Evolutionary conservation across 164 flowering plant genomes (phyloP).

Genomic region (Platanus orientalis): DNA sequence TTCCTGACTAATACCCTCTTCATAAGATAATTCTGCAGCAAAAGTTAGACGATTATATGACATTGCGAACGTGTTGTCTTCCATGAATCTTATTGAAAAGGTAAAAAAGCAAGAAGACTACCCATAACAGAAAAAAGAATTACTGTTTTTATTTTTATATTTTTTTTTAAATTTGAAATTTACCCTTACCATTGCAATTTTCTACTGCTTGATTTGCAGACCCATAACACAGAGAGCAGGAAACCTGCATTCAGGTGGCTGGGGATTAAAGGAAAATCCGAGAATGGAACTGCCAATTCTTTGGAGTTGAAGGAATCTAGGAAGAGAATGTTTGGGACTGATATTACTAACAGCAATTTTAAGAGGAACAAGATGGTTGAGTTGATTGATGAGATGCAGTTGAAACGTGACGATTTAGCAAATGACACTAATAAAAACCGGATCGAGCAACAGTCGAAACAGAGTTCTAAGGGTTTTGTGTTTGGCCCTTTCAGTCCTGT

Average conservation of each 20-base stretch:
- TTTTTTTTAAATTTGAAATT: neutral
- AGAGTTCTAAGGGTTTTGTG: conserved; percentile 35
- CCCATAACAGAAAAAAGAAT: too few relatives aligned
- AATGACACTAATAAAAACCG: conserved; percentile 16
- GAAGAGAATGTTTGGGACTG: conserved; percentile 76
- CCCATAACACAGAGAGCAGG: conserved; percentile 59
- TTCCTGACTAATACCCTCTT: conserved; percentile 18
- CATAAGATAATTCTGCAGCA: conserved; percentile 50
- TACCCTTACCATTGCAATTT: neutral
- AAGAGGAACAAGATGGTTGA: conserved; percentile 44
- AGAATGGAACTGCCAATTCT: conserved; percentile 8
- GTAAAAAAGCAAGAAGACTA: conserved; percentile 26
- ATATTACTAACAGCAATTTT: conserved; percentile 51
- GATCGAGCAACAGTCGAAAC: conserved; percentile 27
- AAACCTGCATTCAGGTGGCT: conserved; percentile 94
- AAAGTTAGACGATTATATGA: conserved; percentile 90
- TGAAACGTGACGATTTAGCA: conserved; percentile 27
- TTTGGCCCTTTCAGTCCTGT: conserved; percentile 89
- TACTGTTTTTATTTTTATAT: too few relatives aligned
- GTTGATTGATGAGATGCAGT: conserved; percentile 19
- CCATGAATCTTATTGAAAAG: conserved; percentile 94
- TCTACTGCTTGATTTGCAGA: conserved; percentile 39
- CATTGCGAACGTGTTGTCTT: conserved; percentile 93
- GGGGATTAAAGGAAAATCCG: conserved; percentile 41
- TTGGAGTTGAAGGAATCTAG: conserved; percentile 24